phyloP scores from a whole-genome alignment of 257 asterid species.

The Plectranthus barbatus region DNA sequence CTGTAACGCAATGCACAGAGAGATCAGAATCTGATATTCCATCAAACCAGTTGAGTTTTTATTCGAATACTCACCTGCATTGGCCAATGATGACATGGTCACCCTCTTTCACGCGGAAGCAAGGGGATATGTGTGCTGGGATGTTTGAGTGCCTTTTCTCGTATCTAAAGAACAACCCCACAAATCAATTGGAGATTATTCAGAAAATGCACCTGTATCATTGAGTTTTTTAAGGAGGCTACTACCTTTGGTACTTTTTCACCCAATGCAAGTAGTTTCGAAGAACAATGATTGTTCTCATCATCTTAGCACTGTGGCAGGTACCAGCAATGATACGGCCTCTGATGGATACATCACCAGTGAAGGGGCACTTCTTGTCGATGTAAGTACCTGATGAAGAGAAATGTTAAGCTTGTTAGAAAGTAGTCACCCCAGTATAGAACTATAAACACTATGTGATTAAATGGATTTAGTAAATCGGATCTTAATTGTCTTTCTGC shows the following conservation, averaged over 20 bases:
- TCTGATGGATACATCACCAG: slow-evolving; percentile 28
- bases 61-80: slow-evolving; percentile 21
- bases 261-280: slow-evolving; percentile 40
- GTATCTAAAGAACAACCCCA: slow-evolving; percentile 18
- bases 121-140: slow-evolving; percentile 37
- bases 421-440: background rate
- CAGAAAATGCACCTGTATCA: background rate
- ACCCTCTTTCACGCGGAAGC: slow-evolving; percentile 42
- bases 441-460: too few species aligned
- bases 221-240: too few species aligned
- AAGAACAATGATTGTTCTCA: slow-evolving; percentile 41
- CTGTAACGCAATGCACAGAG: background rate
- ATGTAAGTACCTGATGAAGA: slow-evolving; percentile 16
- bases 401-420: background rate
- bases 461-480: background rate
- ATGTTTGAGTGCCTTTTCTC: slow-evolving; percentile 42
- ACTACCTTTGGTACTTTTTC: slow-evolving; percentile 41
- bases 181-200: background rate
- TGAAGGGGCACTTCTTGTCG: slow-evolving; percentile 36
- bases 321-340: slow-evolving; percentile 39
- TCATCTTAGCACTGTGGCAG: slow-evolving; percentile 46
- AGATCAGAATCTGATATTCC: background rate
- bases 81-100: slow-evolving; percentile 40
- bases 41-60: background rate
- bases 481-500: background rate